Percentiles rank a stretch among this genome's conserved stretches.
Conservation (phyloP, 106 monocot species). For the Acorus gramineus region DNA sequence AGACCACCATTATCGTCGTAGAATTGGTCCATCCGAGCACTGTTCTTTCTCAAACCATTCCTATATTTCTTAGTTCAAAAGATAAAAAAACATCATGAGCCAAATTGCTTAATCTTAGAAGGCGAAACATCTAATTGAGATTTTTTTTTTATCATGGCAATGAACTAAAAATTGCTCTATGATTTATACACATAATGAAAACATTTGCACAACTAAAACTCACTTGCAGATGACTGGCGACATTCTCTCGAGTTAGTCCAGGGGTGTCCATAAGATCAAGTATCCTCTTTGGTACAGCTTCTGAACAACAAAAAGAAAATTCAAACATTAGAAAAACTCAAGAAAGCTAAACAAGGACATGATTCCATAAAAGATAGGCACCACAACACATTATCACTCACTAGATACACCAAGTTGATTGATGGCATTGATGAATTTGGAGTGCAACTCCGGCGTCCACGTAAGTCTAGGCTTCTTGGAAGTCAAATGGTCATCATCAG, state of each 20-base stretch:
- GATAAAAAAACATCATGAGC: background rate
- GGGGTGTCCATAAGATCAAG: constrained; percentile 17
- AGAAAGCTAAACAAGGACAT: too few species aligned
- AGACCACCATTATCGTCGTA: background rate
- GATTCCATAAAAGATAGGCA: too few species aligned
- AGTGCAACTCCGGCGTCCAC: constrained; percentile 20
- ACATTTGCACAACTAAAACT: background rate
- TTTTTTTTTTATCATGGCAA: too few species aligned
- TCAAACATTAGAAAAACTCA: background rate
- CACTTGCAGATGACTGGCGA: constrained; percentile 38
- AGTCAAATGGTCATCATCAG: constrained; percentile 2
- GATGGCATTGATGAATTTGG: constrained; percentile 18
- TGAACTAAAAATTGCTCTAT: background rate
- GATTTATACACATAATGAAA: background rate
- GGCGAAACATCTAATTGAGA: too few species aligned
- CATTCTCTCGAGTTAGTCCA: constrained; percentile 23
- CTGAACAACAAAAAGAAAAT: constrained; percentile 5
- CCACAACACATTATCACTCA: constrained; percentile 4
- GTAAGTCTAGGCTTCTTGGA: constrained; percentile 16
- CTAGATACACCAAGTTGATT: constrained; percentile 17
- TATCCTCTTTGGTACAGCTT: constrained; percentile 26
- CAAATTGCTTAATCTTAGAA: too few species aligned
- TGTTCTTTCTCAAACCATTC: constrained; percentile 16
- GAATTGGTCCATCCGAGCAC: background rate
- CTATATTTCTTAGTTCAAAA: constrained; percentile 17